phyloP scores from a whole-genome alignment of 129 eudicot species.

The Pittosporum tobira region DNA sequence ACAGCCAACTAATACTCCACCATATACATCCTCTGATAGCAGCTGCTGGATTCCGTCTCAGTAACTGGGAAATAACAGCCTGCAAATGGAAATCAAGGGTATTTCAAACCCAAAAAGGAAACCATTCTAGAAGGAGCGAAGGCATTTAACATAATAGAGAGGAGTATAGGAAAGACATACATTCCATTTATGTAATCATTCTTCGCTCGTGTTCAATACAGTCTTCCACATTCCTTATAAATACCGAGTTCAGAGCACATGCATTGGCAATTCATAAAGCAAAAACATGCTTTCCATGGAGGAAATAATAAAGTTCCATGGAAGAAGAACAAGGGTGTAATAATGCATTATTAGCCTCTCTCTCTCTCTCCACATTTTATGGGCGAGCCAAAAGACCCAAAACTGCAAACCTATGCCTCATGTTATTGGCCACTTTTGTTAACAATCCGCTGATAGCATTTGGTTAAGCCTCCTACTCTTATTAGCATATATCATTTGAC shows the following conservation, averaged over 20 bases:
- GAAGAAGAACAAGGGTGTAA: no score
- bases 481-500: slow-evolving; percentile 48
- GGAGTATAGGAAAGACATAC: not conserved
- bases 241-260: no score
- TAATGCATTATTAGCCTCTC: no score
- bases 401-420: slow-evolving; percentile 11
- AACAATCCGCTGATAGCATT: not conserved
- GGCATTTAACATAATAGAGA: not conserved
- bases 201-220: not conserved
- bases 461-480: not conserved
- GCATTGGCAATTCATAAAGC: no score
- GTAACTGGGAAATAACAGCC: not conserved
- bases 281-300: no score
- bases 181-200: not conserved
- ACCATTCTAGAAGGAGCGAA: not conserved
- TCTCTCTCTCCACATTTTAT: not conserved
- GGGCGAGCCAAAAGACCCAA: no score
- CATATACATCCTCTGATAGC: no score
- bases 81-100: not conserved
- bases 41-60: no score
- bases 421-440: slow-evolving; percentile 1
- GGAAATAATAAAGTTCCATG: no score
- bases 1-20: no score
- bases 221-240: slow-evolving; percentile 7
- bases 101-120: not conserved